Percentiles rank a stretch among this genome's conserved stretches.
Evolutionary conservation across 192 early-diverging fungal species (phyloP).

Genomic region (Rhizoclosmatium sp.): DNA sequence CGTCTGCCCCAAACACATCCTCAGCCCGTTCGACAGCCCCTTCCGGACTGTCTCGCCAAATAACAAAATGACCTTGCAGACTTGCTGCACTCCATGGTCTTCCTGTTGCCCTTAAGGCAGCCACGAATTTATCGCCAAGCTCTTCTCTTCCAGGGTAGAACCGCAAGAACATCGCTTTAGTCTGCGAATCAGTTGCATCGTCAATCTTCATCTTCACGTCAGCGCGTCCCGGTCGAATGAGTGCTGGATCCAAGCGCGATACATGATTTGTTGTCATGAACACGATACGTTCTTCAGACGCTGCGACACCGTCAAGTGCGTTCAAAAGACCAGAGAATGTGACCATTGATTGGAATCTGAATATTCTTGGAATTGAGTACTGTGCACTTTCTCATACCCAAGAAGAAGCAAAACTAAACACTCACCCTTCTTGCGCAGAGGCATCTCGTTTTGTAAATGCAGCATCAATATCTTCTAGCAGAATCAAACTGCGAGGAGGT

Average conservation of each 20-base stretch:
- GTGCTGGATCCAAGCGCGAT: constrained; percentile 71
- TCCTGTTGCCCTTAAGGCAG: constrained; percentile 9
- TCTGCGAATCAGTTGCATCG: constrained; percentile 65
- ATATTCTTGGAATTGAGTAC: neutral
- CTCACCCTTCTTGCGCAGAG: constrained; percentile 72
- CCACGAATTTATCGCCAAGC: constrained; percentile 78
- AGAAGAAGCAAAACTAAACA: neutral
- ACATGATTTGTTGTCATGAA: constrained; percentile 86
- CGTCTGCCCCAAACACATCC: constrained; percentile 21
- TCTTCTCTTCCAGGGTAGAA: constrained; percentile 65
- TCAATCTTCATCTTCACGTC: constrained; percentile 68
- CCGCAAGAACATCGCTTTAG: constrained; percentile 68
- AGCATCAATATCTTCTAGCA: constrained; percentile 82
- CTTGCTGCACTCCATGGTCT: constrained; percentile 28
- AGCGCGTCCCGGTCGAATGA: constrained; percentile 78
- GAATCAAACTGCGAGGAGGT: constrained; percentile 65
- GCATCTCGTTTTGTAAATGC: constrained; percentile 73
- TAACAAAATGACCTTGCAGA: constrained; percentile 97
- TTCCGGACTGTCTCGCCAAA: constrained; percentile 77
- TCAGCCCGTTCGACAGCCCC: constrained; percentile 68
- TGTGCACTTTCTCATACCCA: neutral
- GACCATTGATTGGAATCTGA: constrained; percentile 53
- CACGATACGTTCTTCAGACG: constrained; percentile 77
- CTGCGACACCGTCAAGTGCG: constrained; percentile 77
- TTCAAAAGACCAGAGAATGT: constrained; percentile 75